These are phyloP conservation scores for Cetradonia linearis DNA, from an alignment of 495 filamentous ascomycete species.

Conservation along the genomic window DNA sequence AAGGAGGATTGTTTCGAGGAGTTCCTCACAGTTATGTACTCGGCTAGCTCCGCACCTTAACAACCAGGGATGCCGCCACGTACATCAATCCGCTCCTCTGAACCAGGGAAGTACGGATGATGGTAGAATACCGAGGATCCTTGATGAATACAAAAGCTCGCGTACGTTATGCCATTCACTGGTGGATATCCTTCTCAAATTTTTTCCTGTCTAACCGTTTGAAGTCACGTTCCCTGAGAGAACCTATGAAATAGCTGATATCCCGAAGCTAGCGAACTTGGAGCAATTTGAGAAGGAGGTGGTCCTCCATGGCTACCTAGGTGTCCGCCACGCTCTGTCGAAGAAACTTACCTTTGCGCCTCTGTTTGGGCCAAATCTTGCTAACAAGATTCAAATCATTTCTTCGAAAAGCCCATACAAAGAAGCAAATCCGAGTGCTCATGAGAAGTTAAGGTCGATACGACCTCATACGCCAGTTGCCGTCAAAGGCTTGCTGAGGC, in stretches of 20 bases:
- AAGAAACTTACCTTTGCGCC: constrained; percentile 61
- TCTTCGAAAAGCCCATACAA: constrained; percentile 34
- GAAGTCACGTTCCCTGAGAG: constrained; percentile 45
- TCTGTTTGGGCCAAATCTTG: constrained; percentile 42
- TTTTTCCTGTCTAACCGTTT: constrained; percentile 14
- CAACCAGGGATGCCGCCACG: neutral
- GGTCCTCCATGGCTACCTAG: constrained; percentile 63
- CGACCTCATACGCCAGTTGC: constrained; percentile 43
- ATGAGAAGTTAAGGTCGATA: constrained; percentile 40
- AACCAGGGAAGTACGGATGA: neutral
- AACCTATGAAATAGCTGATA: constrained; percentile 40
- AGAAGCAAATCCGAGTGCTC: constrained; percentile 26
- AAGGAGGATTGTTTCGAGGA: neutral
- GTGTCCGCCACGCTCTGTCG: constrained; percentile 48
- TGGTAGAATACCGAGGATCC: constrained; percentile 23
- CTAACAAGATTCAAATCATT: constrained; percentile 42
- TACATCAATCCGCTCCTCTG: neutral
- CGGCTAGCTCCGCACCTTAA: no score
- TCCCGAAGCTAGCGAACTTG: constrained; percentile 30
- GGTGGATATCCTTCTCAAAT: neutral
- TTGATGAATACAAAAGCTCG: constrained; percentile 41
- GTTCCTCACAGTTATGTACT: neutral
- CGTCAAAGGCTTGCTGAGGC: constrained; percentile 40
- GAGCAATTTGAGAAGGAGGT: constrained; percentile 39
- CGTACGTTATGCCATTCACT: constrained; percentile 30